Base-by-base conservation (phyloP, 2,329 filamentous ascomycete genomes). In the Diaporthe sp. region DNA sequence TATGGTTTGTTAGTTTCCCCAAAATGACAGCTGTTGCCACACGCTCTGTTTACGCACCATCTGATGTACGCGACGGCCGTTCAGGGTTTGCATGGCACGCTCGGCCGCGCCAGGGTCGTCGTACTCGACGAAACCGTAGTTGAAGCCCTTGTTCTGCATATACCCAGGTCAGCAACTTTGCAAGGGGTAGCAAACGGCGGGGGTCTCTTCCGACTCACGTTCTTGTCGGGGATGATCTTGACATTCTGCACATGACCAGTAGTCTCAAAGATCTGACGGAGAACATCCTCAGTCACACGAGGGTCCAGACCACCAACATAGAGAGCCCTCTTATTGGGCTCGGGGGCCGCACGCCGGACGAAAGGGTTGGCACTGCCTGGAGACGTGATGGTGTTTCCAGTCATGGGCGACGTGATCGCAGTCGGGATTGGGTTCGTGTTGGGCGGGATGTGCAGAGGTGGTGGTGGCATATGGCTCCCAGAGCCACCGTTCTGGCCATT, bases 161-260 rank as follows among this genome's bases (percentile, higher is more conserved):
- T 86, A 80, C 79, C 76, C 67, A 47, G 73, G 76, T 77, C 63
- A 79, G 77, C 63, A 72, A 74, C 28, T 67, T 79, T 63, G 77
- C n/a, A 22, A 22, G 17, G 20, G 17, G 49, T 25, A 37, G 39
- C 67, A 34, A 49, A 68, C 20, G 17, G 20, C n/a, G 25, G 4
- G 9, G 39, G 3, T 4, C 5, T 17, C 8, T 47, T 8, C 15
- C 17, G 2, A 92, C 95, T 91, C 88, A 98, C 96, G 86, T 98
- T 99, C 90, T 99, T 99, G 89, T 99, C 97, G 71, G 97, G 97
- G 84, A 99, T 99, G 83, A 99, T 98, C 90, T 99, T 99, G 84
- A 99, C 97, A 83, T 95, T 98, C 87, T 98, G 94, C 79, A 99
- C 97, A 86, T 99, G 97, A 75, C 97, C 97, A 76, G 96, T 98